Conservation (phyloP, 1,284 basidiomycete species). For the Puccinia novopanici region DNA sequence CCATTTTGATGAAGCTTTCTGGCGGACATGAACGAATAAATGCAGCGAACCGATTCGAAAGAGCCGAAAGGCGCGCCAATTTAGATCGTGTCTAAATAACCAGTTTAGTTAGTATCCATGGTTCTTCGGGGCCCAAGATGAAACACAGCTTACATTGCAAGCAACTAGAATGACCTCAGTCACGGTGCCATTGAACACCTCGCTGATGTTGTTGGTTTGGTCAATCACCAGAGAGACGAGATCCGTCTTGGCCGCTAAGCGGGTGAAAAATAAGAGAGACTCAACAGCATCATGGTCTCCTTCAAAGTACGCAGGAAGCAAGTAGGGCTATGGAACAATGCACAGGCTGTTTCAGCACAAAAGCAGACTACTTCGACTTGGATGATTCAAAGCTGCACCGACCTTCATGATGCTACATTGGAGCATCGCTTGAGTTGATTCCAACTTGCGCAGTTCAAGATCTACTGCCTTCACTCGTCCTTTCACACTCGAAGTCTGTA, state of each 20-base stretch:
- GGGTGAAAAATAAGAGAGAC: constrained; percentile 86
- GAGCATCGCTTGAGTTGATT: constrained; percentile 77
- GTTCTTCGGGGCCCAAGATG: neutral
- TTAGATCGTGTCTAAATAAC: constrained; percentile 72
- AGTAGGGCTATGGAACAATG: constrained; percentile 65
- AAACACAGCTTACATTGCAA: constrained; percentile 71
- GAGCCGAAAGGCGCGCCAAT: constrained; percentile 72
- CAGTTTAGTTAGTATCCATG: neutral
- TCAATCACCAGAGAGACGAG: constrained; percentile 78
- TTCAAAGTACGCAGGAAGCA: constrained; percentile 80
- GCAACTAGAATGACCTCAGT: constrained; percentile 80
- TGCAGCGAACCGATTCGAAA: constrained; percentile 83
- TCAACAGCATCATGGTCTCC: constrained; percentile 78
- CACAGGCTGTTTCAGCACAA: constrained; percentile 51
- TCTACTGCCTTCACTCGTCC: constrained; percentile 87
- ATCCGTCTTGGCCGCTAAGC: constrained; percentile 78
- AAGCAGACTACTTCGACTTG: constrained; percentile 64
- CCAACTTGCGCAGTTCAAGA: constrained; percentile 77
- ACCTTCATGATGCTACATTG: constrained; percentile 66
- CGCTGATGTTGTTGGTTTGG: constrained; percentile 76
- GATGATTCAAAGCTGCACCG: constrained; percentile 60
- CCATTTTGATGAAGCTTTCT: constrained; percentile 78
- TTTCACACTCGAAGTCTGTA: constrained; percentile 84
- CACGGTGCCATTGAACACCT: constrained; percentile 74
- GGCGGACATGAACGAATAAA: constrained; percentile 76